Evolutionary conservation across 768 basidiomycete genomes (phyloP), one percentile per base, ranked within the genome.

Genomic region (Naganishia kalamii): DNA sequence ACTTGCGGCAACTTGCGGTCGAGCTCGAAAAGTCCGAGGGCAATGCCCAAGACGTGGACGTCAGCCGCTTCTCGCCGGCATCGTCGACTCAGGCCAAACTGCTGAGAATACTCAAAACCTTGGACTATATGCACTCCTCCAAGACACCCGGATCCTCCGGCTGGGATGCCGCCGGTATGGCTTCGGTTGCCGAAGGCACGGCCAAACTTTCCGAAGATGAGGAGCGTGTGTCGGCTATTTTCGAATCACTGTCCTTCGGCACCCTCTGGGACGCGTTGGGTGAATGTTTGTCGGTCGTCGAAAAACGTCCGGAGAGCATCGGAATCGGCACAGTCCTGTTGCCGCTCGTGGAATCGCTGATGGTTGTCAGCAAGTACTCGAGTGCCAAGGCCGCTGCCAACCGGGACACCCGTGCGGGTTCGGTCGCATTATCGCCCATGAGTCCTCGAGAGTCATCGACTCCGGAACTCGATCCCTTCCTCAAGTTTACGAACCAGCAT

Each of bases 301-400:
- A 91, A 72, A 85, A 87, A 68, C 86, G 86, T 65, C 81, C 87
- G 0, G 86, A 89, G 68, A 85, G 86, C 46, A 89, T 90, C 64
- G 89, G 96, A 74, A 86, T 94, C 52, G 91, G 91, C 4, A 93
- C 89, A 1, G 90, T 97, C 15, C 82, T 99, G 1, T 81, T 99
- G 33, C 96, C 96, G 12, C 82, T 97, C 50, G 96, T 99, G 66
- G 96, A 99, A 77, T 85, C 93, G 1, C 80, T 99, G 66, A 97
- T 99, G 94, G 92, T 99, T 1, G 91, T 99, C 41, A 96, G 91
- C 84, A 96, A 96, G 78, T 90, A 93, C 75, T 89, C 89, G 30
- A 88, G 88, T 8, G 81, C 87, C 7, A 87, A 87, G 70, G 71
- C 81, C n/a, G 69, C 79, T 0, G 80, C 80, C 17, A 78, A 74